These are phyloP conservation scores for Neofusicoccum parvum DNA, from an alignment of 2,329 filamentous ascomycete species.

Conservation along the genomic window DNA sequence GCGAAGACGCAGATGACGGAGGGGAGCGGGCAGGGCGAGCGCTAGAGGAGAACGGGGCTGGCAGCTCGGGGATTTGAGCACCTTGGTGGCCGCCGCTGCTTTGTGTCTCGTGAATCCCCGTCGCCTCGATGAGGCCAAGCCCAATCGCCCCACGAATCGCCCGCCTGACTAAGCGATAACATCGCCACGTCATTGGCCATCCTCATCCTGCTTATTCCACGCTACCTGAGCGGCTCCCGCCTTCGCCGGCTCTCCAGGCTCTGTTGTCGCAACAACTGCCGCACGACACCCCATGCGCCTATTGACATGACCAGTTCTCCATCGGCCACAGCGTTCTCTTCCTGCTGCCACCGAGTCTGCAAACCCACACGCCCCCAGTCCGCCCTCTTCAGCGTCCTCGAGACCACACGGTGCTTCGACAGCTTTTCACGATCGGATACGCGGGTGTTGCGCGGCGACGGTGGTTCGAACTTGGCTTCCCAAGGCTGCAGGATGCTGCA, in stretches of 20 bases:
- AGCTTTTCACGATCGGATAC: too few relatives aligned
- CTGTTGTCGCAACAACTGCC: constrained; percentile 1
- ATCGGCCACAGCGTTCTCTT: too few relatives aligned
- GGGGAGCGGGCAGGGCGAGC: neutral
- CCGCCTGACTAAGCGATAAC: neutral
- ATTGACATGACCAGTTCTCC: too few relatives aligned
- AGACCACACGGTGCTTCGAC: too few relatives aligned
- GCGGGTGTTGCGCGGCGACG: too few relatives aligned
- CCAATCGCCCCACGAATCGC: neutral
- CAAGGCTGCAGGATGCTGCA: too few relatives aligned
- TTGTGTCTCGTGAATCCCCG: neutral
- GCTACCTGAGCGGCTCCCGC: neutral
- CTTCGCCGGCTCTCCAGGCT: neutral
- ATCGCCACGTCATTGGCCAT: neutral
- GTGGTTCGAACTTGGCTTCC: too few relatives aligned
- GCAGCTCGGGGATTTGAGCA: constrained; percentile 10
- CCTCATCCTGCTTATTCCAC: neutral
- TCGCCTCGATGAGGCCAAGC: constrained; percentile 6
- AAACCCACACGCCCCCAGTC: too few relatives aligned
- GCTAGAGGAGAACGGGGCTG: neutral
- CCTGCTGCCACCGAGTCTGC: too few relatives aligned
- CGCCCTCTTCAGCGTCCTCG: too few relatives aligned
- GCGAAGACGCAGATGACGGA: neutral
- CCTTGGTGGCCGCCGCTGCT: constrained; percentile 15
- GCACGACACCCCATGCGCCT: neutral